Conservation (phyloP, 2,329 filamentous ascomycete genomes). For the Tolypocladium sp. region DNA sequence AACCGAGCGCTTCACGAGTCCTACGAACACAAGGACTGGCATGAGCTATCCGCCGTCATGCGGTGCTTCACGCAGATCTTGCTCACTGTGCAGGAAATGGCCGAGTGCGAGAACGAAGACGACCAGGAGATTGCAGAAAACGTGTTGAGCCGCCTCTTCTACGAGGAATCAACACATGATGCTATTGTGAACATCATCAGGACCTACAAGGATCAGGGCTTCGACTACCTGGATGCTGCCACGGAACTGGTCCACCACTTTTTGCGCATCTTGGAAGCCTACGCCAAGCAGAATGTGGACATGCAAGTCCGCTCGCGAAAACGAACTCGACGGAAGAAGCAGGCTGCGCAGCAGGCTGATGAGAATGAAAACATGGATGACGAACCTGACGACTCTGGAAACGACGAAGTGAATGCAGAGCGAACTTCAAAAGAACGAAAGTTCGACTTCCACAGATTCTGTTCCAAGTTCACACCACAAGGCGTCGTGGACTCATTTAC, state of each 20-base stretch:
- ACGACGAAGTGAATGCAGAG: conserved; percentile 65
- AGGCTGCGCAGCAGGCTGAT: conserved; percentile 36
- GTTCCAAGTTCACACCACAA: conserved; percentile 72
- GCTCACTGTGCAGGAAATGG: conserved; percentile 88
- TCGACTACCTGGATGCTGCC: conserved; percentile 84
- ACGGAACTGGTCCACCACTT: conserved; percentile 91
- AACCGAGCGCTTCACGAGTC: conserved; percentile 74
- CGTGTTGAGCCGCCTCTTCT: conserved; percentile 93
- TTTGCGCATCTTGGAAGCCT: conserved; percentile 80
- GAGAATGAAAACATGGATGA: conserved; percentile 37
- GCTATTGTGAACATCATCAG: conserved; percentile 70
- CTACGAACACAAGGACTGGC: conserved; percentile 78
- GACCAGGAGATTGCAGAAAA: conserved; percentile 98
- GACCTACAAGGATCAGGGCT: conserved; percentile 88
- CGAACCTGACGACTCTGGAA: conserved; percentile 53
- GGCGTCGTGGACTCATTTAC: conserved; percentile 84
- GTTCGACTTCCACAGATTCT: conserved; percentile 85
- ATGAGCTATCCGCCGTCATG: conserved; percentile 78
- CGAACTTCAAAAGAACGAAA: conserved; percentile 72
- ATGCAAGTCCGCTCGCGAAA: conserved; percentile 83
- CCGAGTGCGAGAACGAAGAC: conserved; percentile 74
- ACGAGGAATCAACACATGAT: conserved; percentile 92
- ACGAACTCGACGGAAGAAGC: conserved; percentile 64
- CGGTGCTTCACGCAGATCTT: conserved; percentile 92
- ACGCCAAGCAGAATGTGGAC: conserved; percentile 90